Base-by-base conservation (phyloP, 2,329 filamentous ascomycete genomes). In the Colletotrichum sidae region DNA sequence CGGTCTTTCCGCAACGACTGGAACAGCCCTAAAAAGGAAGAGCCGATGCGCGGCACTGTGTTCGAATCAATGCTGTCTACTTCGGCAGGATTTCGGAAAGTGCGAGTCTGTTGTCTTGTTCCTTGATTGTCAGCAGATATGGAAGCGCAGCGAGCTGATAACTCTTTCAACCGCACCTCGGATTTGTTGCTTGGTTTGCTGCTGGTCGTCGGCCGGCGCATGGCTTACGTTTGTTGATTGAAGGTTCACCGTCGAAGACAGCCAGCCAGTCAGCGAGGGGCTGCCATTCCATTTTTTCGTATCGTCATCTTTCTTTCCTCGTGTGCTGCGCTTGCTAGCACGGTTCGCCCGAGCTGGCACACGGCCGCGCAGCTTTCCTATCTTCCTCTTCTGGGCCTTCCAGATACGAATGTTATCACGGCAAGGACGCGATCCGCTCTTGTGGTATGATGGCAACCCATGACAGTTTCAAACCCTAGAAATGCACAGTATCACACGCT, bases 91-190 rank as follows among this genome's bases (percentile, higher is more conserved):
- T 45, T 60, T 42, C 12, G 25, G 17, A 59, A 41, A 41, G 9
- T 13, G 35, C 11, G n/a, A 39, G 15, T 39, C 59, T 46, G 63
- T 54, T 45, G 34, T 49, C 64, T 33, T 60, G 62, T 50, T 68
- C 52, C 55, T 55, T 57, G 60, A 51, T 50, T 66, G 8, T 62
- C 42, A 25, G 35, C 44, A 37, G 13, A 42, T 17, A 25, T 60
- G 61, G 65, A 57, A 69, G 50, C 60, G 65, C 65, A 68, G 58
- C 37, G 57, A 68, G 57, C 62, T 68, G 47, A 66, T 55, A 58
- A 64, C 65, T 63, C 57, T 60, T 66, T 58, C 57, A 60, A 65
- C 54, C 60, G 53, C 54, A 50, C 65, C 17, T 35, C 6, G 41
- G 25, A 15, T 15, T 52, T n/a, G 9, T 39, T 55, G 6, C 34